These are phyloP conservation scores for Przewalskia tangutica DNA, from an alignment of 257 asterid species.

Conservation along the genomic window DNA sequence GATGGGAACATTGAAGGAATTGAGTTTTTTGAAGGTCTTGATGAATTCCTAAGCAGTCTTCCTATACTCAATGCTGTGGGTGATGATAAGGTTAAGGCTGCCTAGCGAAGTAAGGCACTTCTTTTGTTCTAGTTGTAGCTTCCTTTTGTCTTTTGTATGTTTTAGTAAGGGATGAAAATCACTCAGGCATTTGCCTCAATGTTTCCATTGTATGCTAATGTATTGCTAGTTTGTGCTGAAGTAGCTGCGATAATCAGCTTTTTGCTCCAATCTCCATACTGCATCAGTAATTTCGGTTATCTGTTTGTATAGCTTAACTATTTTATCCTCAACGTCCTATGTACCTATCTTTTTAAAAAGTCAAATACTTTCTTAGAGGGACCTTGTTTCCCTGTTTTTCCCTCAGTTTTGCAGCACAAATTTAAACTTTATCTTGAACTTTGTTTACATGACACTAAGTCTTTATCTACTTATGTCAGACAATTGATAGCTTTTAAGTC, in stretches of 20 bases:
- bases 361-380: background rate
- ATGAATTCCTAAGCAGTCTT: constrained; percentile 83
- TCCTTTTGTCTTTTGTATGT: constrained; percentile 22
- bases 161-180: constrained; percentile 32
- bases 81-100: constrained; percentile 80
- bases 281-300: background rate
- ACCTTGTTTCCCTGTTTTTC: constrained; percentile 5
- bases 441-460: background rate
- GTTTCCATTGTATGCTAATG: constrained; percentile 13
- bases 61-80: constrained; percentile 79
- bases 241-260: constrained; percentile 10
- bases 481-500: background rate
- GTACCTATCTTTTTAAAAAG: background rate
- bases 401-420: background rate
- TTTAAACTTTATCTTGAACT: background rate
- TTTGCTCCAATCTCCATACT: background rate
- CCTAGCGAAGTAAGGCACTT: constrained; percentile 35
- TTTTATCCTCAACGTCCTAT: background rate
- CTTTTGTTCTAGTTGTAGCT: constrained; percentile 25
- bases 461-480: background rate
- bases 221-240: background rate
- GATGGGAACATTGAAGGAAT: constrained; percentile 83
- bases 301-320: background rate
- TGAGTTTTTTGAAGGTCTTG: constrained; percentile 93
- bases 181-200: constrained; percentile 18